Evolutionary conservation across 805 yeast genomes (phyloP), one percentile per base, ranked within the genome.

Genomic region (Candida ponderosae): DNA sequence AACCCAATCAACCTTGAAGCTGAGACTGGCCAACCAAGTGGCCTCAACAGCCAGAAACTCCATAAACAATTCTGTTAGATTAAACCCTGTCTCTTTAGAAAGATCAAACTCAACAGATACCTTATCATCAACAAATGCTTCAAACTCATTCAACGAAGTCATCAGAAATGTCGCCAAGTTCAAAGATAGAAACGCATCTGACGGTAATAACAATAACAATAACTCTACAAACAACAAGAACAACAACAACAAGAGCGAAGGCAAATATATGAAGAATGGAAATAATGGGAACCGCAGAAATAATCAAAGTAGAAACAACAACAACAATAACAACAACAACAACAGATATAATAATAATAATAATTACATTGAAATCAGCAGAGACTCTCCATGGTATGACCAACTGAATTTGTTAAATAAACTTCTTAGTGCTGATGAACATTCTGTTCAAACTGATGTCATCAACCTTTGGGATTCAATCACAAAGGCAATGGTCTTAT

Each of bases 391-490:
- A 15, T 71, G 69, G 64, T 68, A 59, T 42, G 65, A 67, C 38
- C 74, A 74, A 40, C n/a, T n/a, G n/a, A n/a, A n/a, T n/a, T n/a
- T n/a, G n/a, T 24, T 24, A 6, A 13, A 24, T 24, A 10, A 24
- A 9, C 13, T 24, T 11, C 62, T 73, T 7, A 45, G 62, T 31
- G 74, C 77, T 4, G 74, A 72, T 50, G 78, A 72, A 46, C 62
- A 59, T 34, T 57, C 65, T 11, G 47, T 46, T n/a, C 48, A 54
- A 16, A 50, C 48, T 27, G 59, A 59, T 38, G 61, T 71, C 3
- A 64, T 62, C n/a, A 60, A 66, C 18, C 73, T 72, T 46, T 74
- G 79, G 78, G 68, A 64, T 32, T 70, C 76, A 3, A 65, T 74
- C 31, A 65, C 65, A 31, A 65, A 62, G 34, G 70, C 76, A 10